Conservation (phyloP, 1,284 basidiomycete genomes). For the Apiotrichum domesticum region DNA sequence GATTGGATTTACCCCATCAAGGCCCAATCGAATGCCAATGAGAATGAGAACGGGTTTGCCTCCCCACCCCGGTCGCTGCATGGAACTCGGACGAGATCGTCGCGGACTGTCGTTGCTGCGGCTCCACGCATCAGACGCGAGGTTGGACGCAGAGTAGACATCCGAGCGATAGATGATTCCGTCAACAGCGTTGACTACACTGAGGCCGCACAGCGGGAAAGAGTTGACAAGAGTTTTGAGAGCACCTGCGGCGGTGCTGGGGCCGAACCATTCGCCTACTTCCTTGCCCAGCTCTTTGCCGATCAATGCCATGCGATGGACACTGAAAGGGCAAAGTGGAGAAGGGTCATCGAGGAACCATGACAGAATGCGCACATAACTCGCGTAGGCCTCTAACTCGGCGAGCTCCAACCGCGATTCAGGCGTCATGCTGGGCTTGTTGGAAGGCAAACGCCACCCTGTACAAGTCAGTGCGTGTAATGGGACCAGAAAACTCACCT, state of each 20-base stretch:
- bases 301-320: conserved; percentile 91
- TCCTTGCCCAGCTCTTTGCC: conserved; percentile 93
- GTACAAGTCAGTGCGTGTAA: conserved; percentile 1
- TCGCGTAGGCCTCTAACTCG: conserved; percentile 41
- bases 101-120: not conserved
- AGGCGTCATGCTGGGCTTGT: conserved; percentile 17
- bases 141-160: conserved; percentile 71
- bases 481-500: conserved; percentile 54
- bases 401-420: conserved; percentile 18
- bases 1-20: conserved; percentile 89
- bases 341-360: conserved; percentile 94
- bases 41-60: conserved; percentile 78
- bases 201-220: conserved; percentile 73
- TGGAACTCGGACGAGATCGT: conserved; percentile 9
- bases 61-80: conserved; percentile 57
- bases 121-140: conserved; percentile 38
- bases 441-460: conserved; percentile 69
- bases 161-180: conserved; percentile 78
- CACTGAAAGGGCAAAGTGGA: conserved; percentile 83
- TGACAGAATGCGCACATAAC: conserved; percentile 79
- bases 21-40: conserved; percentile 76
- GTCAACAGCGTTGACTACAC: conserved; percentile 77
- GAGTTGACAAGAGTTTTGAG: conserved; percentile 78
- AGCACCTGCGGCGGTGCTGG: conserved; percentile 90
- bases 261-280: conserved; percentile 96